Evolutionary conservation across 176 grass and related monocot genomes (phyloP).

Genomic region (Bromus sterilis): DNA sequence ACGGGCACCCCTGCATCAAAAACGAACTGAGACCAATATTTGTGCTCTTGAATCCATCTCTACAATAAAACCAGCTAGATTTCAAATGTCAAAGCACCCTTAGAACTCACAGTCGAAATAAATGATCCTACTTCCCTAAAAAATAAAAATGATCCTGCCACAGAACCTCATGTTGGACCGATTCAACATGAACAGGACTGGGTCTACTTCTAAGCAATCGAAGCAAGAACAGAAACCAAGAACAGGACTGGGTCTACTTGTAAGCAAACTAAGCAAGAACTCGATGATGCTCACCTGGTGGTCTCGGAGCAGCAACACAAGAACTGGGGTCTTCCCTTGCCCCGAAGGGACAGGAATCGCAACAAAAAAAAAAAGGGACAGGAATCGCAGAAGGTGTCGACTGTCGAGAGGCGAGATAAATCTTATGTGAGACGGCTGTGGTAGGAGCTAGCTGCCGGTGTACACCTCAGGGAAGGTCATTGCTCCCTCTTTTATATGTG

Average conservation of each 20-base stretch:
- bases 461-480: slow-evolving; percentile 16
- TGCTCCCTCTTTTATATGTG: slow-evolving; percentile 39
- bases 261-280: no score
- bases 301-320: no score
- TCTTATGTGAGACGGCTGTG: neutral
- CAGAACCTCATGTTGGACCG: neutral
- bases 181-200: neutral
- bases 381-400: neutral
- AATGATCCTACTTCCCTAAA: no score
- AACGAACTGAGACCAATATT: neutral
- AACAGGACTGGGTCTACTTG: no score
- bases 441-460: neutral
- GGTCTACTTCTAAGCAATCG: neutral
- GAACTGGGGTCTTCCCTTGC: neutral
- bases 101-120: neutral
- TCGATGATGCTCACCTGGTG: no score
- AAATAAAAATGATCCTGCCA: neutral
- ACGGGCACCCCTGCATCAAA: no score
- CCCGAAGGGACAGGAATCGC: neutral
- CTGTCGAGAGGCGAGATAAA: neutral
- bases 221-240: no score
- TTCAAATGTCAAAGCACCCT: neutral
- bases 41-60: neutral
- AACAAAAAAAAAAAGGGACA: no score
- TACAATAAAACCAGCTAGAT: neutral